Percentiles rank a stretch among this genome's conserved stretches.
Evolutionary conservation across 345 rosid species (phyloP).

Genomic region (Hibiscus syriacus): DNA sequence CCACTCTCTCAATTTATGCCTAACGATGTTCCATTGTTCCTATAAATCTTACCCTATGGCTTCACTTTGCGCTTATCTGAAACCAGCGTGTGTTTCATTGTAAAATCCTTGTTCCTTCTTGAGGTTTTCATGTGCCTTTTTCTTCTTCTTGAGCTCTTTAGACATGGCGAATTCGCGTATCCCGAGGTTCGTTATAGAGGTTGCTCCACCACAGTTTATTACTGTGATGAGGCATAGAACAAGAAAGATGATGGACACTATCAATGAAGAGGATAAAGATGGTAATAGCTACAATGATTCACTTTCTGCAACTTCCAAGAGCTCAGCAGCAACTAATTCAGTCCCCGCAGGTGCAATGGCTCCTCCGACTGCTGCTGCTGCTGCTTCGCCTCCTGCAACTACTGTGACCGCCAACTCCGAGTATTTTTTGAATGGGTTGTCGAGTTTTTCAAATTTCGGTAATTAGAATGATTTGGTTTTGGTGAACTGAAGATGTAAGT

Average conservation of each 20-base stretch:
- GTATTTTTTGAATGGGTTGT: conserved; percentile 27
- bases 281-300: conserved; percentile 20
- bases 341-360: not conserved
- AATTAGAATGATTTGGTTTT: conserved; percentile 12
- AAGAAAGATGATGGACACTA: conserved; percentile 64
- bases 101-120: no score
- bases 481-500: not conserved
- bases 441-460: conserved; percentile 21
- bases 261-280: conserved; percentile 74
- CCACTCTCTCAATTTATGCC: conserved; percentile 21
- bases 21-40: not conserved
- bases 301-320: conserved; percentile 24
- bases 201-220: conserved; percentile 74
- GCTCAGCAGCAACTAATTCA: conserved; percentile 16
- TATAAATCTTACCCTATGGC: conserved; percentile 17
- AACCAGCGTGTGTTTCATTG: conserved; percentile 6
- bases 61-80: conserved; percentile 15
- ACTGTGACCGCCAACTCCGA: conserved; percentile 13
- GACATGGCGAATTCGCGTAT: conserved; percentile 58
- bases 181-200: conserved; percentile 66
- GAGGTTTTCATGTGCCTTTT: not conserved
- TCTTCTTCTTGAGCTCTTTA: not conserved
- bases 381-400: conserved; percentile 17
- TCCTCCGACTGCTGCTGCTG: not conserved
- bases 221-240: conserved; percentile 64